These are phyloP conservation scores for Trypanosoma brucei DNA, from an alignment of 208 protist genomes.

Conservation along the genomic window DNA sequence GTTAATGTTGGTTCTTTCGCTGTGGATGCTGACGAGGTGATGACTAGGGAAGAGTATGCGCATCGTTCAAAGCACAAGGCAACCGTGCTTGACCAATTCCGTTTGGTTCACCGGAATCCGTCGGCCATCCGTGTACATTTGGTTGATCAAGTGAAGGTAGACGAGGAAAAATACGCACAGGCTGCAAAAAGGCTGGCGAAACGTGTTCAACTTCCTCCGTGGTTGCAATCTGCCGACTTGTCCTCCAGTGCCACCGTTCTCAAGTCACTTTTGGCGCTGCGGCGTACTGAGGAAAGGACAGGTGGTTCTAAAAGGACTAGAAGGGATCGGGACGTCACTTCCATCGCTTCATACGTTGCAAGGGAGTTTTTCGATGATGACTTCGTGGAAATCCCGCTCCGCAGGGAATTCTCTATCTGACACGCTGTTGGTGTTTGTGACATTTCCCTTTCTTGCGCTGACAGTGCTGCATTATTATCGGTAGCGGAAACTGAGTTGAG, in stretches of 20 bases:
- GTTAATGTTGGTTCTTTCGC: conserved; percentile 54
- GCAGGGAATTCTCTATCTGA: neutral
- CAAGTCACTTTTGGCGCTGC: neutral
- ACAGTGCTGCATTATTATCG: too few species aligned
- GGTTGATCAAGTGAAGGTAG: conserved; percentile 41
- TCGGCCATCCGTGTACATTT: conserved; percentile 49
- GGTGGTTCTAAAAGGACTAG: neutral
- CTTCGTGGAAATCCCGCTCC: conserved; percentile 56
- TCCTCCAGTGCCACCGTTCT: conserved; percentile 3
- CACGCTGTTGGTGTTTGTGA: too few species aligned
- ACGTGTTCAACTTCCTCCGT: conserved; percentile 71
- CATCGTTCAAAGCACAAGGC: conserved; percentile 48
- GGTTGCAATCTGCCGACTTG: conserved; percentile 36
- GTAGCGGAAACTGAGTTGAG: too few species aligned
- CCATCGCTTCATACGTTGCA: conserved; percentile 39
- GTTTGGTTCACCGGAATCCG: conserved; percentile 67
- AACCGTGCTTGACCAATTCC: conserved; percentile 71
- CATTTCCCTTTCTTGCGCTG: too few species aligned
- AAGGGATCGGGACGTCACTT: conserved; percentile 17
- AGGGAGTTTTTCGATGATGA: conserved; percentile 58
- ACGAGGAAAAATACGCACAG: conserved; percentile 30
- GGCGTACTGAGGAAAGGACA: neutral
- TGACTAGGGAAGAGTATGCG: conserved; percentile 74
- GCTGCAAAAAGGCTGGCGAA: conserved; percentile 71
- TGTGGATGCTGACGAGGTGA: conserved; percentile 66